A percentile compares a stretch with the other conserved stretches of the same genome.
These are phyloP conservation scores for Schizosaccharomyces octosporus DNA, from an alignment of 805 yeast species.

Conservation along the genomic window DNA sequence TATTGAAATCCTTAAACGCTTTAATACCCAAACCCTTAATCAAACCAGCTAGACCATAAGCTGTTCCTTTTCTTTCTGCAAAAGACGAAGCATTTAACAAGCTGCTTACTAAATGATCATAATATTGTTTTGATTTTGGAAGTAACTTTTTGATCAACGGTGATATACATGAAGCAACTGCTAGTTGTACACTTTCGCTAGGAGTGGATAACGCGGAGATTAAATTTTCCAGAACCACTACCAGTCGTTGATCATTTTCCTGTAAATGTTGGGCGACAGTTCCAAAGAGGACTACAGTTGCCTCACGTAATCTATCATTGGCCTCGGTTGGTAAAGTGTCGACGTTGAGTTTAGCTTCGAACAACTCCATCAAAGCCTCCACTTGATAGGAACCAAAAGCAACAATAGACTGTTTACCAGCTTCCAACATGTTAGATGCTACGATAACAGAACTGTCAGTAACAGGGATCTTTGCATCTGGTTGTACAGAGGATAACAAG, in stretches of 20 bases:
- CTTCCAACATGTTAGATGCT: conserved; percentile 62
- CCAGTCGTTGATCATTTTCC: conserved; percentile 37
- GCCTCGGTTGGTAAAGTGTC: conserved; percentile 12
- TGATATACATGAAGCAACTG: conserved; percentile 64
- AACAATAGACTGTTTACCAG: conserved; percentile 56
- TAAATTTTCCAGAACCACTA: conserved; percentile 39
- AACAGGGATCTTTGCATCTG: conserved; percentile 12
- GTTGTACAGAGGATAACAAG: background rate
- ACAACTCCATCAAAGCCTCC: conserved; percentile 57
- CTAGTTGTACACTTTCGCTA: conserved; percentile 70
- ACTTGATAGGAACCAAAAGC: conserved; percentile 39
- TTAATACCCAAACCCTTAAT: conserved; percentile 74
- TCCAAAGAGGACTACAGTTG: conserved; percentile 71
- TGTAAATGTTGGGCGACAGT: conserved; percentile 67
- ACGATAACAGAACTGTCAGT: conserved; percentile 32
- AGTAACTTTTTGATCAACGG: conserved; percentile 43
- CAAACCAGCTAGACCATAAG: conserved; percentile 85
- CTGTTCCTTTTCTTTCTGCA: conserved; percentile 65
- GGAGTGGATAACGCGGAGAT: conserved; percentile 61
- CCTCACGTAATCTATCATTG: conserved; percentile 46
- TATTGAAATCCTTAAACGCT: conserved; percentile 48
- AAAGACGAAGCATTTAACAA: conserved; percentile 28
- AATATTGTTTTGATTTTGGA: conserved; percentile 20
- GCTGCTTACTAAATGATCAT: conserved; percentile 34
- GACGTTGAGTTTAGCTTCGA: conserved; percentile 34